These are phyloP conservation scores for Boletus putidus DNA, from an alignment of 1,284 basidiomycete genomes.

Conservation along the genomic window DNA sequence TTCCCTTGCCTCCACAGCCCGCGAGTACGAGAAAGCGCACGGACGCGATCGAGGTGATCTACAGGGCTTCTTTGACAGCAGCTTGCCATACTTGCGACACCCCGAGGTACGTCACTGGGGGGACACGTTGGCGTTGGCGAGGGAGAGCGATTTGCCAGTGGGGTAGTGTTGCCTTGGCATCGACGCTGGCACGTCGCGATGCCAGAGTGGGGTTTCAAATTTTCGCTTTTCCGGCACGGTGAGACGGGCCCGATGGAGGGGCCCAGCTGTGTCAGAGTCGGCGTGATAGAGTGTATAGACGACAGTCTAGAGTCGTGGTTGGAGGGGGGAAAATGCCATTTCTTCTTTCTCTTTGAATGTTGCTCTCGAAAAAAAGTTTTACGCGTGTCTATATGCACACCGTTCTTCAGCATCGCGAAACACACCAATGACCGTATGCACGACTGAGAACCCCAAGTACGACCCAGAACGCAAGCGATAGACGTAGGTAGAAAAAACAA, in stretches of 20 bases:
- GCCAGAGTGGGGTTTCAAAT: not conserved
- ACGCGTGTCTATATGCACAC: not conserved
- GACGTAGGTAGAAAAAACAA: not conserved
- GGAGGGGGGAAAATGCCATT: not conserved
- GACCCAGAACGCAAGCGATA: not conserved
- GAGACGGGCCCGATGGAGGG: too few relatives aligned
- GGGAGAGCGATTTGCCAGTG: conserved; percentile 1
- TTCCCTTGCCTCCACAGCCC: conserved; percentile 52
- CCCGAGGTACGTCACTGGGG: conserved; percentile 80
- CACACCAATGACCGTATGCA: too few relatives aligned
- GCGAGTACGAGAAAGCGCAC: conserved; percentile 68
- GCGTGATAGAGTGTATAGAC: not conserved
- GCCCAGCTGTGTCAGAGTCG: too few relatives aligned
- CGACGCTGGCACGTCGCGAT: not conserved
- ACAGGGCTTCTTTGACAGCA: conserved; percentile 75
- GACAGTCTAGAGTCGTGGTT: not conserved
- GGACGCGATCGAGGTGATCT: conserved; percentile 45
- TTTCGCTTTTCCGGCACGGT: too few relatives aligned
- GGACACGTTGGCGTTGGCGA: conserved; percentile 53
- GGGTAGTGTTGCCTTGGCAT: not conserved
- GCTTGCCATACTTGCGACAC: conserved; percentile 71
- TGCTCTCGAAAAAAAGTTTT: too few relatives aligned
- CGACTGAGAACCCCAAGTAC: too few relatives aligned
- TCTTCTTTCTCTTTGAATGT: not conserved
- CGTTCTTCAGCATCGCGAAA: too few relatives aligned